phyloP scores from a whole-genome alignment of 805 yeast genomes.

The Saturnispora galanensis region DNA sequence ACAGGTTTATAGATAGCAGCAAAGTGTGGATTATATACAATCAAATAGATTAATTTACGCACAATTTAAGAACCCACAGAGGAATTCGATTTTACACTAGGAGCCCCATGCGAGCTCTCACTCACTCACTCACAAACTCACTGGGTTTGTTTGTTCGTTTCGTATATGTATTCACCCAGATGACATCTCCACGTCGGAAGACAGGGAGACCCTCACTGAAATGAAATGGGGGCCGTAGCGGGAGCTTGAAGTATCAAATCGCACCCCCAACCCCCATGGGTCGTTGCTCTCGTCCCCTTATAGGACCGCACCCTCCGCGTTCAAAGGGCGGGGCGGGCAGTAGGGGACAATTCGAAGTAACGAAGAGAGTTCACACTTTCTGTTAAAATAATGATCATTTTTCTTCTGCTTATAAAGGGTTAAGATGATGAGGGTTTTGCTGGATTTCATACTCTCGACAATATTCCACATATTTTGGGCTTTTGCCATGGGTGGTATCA shows the following conservation, averaged over 20 bases:
- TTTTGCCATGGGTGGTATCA: neutral
- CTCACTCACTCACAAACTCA: too few species aligned
- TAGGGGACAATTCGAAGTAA: conserved; percentile 1
- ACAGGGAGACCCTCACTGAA: neutral
- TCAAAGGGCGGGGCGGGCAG: neutral
- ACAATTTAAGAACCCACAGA: too few species aligned
- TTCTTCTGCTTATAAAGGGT: neutral
- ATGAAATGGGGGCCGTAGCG: neutral
- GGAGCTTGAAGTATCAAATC: too few species aligned
- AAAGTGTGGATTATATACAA: too few species aligned
- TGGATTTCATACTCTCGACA: neutral
- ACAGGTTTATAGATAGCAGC: too few species aligned
- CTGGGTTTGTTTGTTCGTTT: too few species aligned
- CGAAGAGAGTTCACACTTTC: neutral
- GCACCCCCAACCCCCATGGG: neutral
- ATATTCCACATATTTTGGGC: neutral
- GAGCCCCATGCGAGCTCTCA: too few species aligned
- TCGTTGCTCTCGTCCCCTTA: neutral
- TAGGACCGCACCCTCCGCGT: neutral
- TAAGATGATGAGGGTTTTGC: neutral
- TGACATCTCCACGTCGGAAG: too few species aligned
- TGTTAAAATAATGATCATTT: too few species aligned
- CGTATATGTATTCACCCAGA: too few species aligned
- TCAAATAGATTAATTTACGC: too few species aligned
- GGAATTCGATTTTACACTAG: too few species aligned